Base-by-base conservation (phyloP, 805 yeast species). In the Myxozyma neotropica region DNA sequence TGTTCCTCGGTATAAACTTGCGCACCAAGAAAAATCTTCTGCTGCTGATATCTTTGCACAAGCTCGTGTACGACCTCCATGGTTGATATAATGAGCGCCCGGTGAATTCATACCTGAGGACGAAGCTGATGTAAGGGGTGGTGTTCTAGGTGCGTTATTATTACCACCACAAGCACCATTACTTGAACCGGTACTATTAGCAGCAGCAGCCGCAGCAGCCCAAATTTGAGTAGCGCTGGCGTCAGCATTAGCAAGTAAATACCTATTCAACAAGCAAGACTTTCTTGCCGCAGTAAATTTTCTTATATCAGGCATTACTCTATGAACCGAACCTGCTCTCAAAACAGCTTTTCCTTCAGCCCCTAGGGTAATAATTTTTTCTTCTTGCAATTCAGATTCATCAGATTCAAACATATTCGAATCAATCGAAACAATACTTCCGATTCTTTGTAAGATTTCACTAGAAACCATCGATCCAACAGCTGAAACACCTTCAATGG, bases 1-100 rank as follows among this genome's bases (percentile, higher is more conserved):
- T 7, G 55, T 31, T 19, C 63, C 64, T 12, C 62, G 57, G 42
- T 52, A 60, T 17, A 62, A 33, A 33, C 38, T 50, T 21, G 57
- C 58, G 23, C 59, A 42, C 66, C 66, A 62, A 8, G 39, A 17
- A 50, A 50, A 62, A 26, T 52, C 54, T 12, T 55, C 63, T 4
- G 46, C 50, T 19, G 33, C 44, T 3, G 36, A 27, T 8, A n/a
- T 31, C 27, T 39, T 44, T 2, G 17, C 43, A n/a, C n/a, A n/a
- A n/a, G n/a, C n/a, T n/a, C n/a, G n/a, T n/a, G n/a, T n/a, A n/a
- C n/a, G n/a, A n/a, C n/a, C n/a, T n/a, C n/a, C n/a, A n/a, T n/a
- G n/a, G n/a, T n/a, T n/a, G n/a, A n/a, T n/a, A n/a, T n/a, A n/a
- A n/a, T n/a, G n/a, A n/a, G n/a, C n/a, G n/a, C n/a, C n/a, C n/a